Base-by-base conservation (phyloP, 2,329 filamentous ascomycete species). In the Colletotrichum noveboracense region DNA sequence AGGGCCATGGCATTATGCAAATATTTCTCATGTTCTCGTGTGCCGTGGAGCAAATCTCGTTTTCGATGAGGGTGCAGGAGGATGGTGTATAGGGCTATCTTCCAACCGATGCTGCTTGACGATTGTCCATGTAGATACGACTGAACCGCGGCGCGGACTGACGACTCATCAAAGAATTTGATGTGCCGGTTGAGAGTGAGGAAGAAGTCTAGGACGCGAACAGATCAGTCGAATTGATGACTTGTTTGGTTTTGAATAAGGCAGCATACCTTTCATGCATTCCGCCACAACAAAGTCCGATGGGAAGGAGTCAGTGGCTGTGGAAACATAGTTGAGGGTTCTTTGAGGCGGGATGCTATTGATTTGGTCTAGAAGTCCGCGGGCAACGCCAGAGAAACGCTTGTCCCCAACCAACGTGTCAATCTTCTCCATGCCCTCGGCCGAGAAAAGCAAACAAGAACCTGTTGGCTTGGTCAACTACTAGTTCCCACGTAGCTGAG, bases 381-480 rank as follows among this genome's bases (percentile, higher is more conserved):
- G 61, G 6, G 65, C 61, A 14, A 48, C 32, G 13, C 34, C 48
- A 6, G 69, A 71, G 61, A 66, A 71, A n/a, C 69, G 61, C 18
- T 28, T 36, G 61, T 71, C 69, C 24, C 69, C 69, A 4, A 71
- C 32, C 12, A 71, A 16, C 6, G 38, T n/a, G 16, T 71, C 69
- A 16, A 71, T 71, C 13, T 71, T 65, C 10, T 61, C 24, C 60
- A 71, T 71, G 5, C 68, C 68, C n/a, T 70, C 68, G n/a, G 34
- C 26, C 2, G 68, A 70, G 38, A 81, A 81, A 21, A 79, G 76
- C 9, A 79, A 79, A 12, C 77, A 79, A 24, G 72, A 76, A 3
- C 65, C 79, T 52, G n/a, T 32, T 36, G 6, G n/a, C n/a, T 48
- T 21, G 9, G 12, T 48, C 43, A 48, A 48, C 43, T 21, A 21